Evolutionary conservation across 169 alveolate species (phyloP).

Genomic region (Cryptosporidium canis): DNA sequence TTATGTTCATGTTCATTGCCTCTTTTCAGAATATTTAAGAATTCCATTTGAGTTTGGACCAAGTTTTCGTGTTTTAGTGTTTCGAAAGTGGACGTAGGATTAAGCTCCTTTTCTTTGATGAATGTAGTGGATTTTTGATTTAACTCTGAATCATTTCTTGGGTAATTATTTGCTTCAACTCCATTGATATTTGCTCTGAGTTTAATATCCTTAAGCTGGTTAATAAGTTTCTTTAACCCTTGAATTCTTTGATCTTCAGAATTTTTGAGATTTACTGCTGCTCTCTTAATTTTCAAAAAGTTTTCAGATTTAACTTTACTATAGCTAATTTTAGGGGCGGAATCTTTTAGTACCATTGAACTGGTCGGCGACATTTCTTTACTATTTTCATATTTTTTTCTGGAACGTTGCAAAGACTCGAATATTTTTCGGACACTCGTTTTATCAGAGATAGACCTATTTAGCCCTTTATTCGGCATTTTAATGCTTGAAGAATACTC

Average conservation of each 20-base stretch:
- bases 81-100: neutral
- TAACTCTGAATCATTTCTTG: neutral
- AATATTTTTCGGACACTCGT: neutral
- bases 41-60: neutral
- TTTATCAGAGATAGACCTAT: neutral
- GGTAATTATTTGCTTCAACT: neutral
- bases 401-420: conserved; percentile 7
- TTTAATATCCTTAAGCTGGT: conserved; percentile 26
- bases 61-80: neutral
- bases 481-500: neutral
- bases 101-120: neutral
- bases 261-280: neutral
- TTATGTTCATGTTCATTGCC: neutral
- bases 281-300: neutral
- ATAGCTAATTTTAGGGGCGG: neutral
- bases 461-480: neutral
- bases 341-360: neutral
- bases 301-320: neutral
- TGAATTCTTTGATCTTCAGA: conserved; percentile 37
- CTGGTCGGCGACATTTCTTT: neutral
- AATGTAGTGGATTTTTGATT: neutral
- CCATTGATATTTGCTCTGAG: neutral
- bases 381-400: neutral
- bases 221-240: neutral
- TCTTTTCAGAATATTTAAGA: neutral